Conservation (phyloP, 805 yeast species). For the Yarrowia sp. region DNA sequence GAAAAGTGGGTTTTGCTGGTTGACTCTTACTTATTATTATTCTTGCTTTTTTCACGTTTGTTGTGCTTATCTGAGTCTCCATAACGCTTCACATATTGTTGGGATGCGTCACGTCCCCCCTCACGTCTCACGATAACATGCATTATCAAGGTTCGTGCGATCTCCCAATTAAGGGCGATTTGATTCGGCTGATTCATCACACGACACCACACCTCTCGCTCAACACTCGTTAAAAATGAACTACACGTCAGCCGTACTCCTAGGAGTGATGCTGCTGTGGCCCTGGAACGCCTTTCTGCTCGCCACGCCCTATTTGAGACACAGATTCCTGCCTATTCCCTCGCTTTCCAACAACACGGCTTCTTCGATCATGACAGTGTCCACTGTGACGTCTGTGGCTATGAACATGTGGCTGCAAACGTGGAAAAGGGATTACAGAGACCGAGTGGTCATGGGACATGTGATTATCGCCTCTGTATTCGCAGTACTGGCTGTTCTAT, state of each 20-base stretch:
- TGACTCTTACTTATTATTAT: too few relatives aligned
- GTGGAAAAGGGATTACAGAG: conserved; percentile 67
- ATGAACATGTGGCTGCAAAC: conserved; percentile 69
- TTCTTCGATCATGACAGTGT: conserved; percentile 86
- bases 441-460: conserved; percentile 68
- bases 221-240: conserved; percentile 36
- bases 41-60: too few relatives aligned
- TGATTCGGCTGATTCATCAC: conserved; percentile 21
- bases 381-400: conserved; percentile 70
- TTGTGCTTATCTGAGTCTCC: too few relatives aligned
- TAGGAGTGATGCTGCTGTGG: conserved; percentile 88
- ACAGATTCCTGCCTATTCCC: conserved; percentile 58
- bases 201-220: not conserved
- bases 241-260: conserved; percentile 66
- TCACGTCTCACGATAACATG: conserved; percentile 17
- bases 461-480: conserved; percentile 65
- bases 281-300: conserved; percentile 95
- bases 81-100: not conserved
- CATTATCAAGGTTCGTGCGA: conserved; percentile 16
- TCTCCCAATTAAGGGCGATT: not conserved
- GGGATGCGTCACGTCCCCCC: too few relatives aligned
- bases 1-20: too few relatives aligned
- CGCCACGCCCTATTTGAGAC: conserved; percentile 80
- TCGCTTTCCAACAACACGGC: conserved; percentile 62
- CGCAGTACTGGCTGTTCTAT: conserved; percentile 59